Evolutionary conservation across 2,329 filamentous ascomycete genomes (phyloP).

Genomic region (Sarocladium kiliense): DNA sequence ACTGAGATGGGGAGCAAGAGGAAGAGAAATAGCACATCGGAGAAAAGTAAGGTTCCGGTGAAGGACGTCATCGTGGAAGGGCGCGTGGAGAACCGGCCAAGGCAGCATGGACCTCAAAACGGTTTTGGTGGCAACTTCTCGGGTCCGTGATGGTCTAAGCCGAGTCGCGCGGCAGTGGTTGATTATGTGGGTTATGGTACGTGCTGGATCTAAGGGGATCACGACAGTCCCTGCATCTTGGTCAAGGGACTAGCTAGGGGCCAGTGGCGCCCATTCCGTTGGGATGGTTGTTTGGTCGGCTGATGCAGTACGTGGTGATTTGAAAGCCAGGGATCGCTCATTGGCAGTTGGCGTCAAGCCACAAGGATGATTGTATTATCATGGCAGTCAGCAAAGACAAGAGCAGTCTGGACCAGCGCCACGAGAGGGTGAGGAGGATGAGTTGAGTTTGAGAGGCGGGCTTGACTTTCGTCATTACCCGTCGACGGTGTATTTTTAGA

Average conservation of each 20-base stretch:
- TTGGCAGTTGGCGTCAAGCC: background rate
- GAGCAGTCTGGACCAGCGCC: background rate
- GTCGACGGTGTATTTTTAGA: background rate
- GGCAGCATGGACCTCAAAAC: background rate
- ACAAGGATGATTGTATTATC: background rate
- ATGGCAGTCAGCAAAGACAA: background rate
- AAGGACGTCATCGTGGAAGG: slow-evolving; percentile 2
- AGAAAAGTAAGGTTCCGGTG: slow-evolving; percentile 3
- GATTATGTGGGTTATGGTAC: background rate
- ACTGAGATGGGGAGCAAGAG: background rate
- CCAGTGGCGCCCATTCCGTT: background rate
- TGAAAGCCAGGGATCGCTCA: background rate
- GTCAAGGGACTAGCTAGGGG: background rate
- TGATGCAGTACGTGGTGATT: background rate
- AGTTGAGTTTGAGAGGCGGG: background rate
- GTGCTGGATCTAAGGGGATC: slow-evolving; percentile 5
- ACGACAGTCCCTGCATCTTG: slow-evolving; percentile 5
- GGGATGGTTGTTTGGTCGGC: background rate
- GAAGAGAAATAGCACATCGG: background rate
- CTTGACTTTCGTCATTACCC: slow-evolving; percentile 3
- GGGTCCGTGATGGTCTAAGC: no score
- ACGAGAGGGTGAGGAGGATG: background rate
- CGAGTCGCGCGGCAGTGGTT: no score
- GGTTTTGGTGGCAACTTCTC: background rate
- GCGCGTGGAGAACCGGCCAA: background rate